Evolutionary conservation across 2,329 filamentous ascomycete genomes (phyloP).

Genomic region (Ampelomyces quisqualis): DNA sequence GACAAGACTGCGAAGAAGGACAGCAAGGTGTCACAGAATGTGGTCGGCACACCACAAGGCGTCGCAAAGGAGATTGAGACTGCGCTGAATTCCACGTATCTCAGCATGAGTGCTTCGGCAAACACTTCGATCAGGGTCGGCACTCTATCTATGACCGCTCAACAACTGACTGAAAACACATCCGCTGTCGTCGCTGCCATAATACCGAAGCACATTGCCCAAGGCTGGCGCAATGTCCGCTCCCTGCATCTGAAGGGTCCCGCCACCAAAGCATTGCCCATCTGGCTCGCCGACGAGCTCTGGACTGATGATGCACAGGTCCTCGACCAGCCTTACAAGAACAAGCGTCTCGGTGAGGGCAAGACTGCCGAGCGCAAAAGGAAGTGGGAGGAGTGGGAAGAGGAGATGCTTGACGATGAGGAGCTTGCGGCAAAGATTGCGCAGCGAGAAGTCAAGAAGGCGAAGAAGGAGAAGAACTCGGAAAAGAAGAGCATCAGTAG

Average conservation of each 20-base stretch:
- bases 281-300: slow-evolving; percentile 90
- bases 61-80: slow-evolving; percentile 80
- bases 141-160: slow-evolving; percentile 69
- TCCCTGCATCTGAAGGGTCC: slow-evolving; percentile 88
- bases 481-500: slow-evolving; percentile 44
- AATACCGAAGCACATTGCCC: slow-evolving; percentile 76
- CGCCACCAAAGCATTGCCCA: slow-evolving; percentile 83
- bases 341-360: slow-evolving; percentile 22
- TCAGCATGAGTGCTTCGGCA: slow-evolving; percentile 75
- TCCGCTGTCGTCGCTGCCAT: slow-evolving; percentile 64
- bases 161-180: slow-evolving; percentile 79
- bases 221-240: slow-evolving; percentile 84
- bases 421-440: slow-evolving; percentile 37
- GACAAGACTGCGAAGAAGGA: slow-evolving; percentile 50
- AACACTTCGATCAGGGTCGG: slow-evolving; percentile 82
- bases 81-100: slow-evolving; percentile 72
- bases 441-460: slow-evolving; percentile 37
- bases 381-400: slow-evolving; percentile 44
- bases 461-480: slow-evolving; percentile 53
- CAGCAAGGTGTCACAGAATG: slow-evolving; percentile 35
- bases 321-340: slow-evolving; percentile 53
- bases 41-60: slow-evolving; percentile 60
- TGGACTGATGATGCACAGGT: slow-evolving; percentile 81
- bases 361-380: slow-evolving; percentile 39
- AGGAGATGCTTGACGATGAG: slow-evolving; percentile 41